Conservation (phyloP, 2,329 filamentous ascomycete species). For the Beauveria sp. region DNA sequence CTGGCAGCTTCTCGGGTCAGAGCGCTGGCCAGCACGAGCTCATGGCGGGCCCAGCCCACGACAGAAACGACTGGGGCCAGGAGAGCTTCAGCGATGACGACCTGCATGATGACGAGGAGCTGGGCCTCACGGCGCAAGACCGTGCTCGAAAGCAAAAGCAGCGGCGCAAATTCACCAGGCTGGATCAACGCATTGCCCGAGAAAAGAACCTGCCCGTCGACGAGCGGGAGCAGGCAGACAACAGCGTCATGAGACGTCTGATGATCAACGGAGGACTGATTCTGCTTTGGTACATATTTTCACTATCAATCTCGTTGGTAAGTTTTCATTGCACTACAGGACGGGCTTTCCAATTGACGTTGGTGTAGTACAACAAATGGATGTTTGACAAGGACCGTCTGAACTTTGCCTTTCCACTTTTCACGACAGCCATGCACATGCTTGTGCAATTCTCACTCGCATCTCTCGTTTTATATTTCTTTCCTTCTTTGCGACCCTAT, state of each 20-base stretch:
- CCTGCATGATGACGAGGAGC: constrained; percentile 80
- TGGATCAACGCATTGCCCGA: constrained; percentile 62
- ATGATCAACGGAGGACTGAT: constrained; percentile 76
- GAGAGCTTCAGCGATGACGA: constrained; percentile 64
- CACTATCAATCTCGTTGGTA: constrained; percentile 84
- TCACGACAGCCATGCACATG: constrained; percentile 95
- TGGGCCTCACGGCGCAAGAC: constrained; percentile 70
- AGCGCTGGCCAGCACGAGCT: constrained; percentile 28
- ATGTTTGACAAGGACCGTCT: constrained; percentile 86
- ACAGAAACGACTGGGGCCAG: constrained; percentile 28
- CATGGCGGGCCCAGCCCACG: constrained; percentile 19
- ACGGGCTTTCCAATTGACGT: constrained; percentile 11
- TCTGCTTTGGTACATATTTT: constrained; percentile 82
- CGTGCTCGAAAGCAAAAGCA: constrained; percentile 59
- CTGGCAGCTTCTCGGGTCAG: constrained; percentile 17
- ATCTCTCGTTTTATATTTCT: constrained; percentile 66
- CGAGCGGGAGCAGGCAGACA: constrained; percentile 69
- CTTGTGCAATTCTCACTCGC: constrained; percentile 83
- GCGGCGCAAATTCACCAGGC: constrained; percentile 57
- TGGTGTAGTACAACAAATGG: constrained; percentile 98
- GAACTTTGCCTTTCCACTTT: constrained; percentile 90
- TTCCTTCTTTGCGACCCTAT: constrained; percentile 73
- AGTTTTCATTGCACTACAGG: constrained; percentile 27
- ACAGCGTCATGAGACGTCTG: constrained; percentile 60
- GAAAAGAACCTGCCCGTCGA: constrained; percentile 56